Conservation (phyloP, 352 stramenopile species). For the Phytophthora litchii region DNA sequence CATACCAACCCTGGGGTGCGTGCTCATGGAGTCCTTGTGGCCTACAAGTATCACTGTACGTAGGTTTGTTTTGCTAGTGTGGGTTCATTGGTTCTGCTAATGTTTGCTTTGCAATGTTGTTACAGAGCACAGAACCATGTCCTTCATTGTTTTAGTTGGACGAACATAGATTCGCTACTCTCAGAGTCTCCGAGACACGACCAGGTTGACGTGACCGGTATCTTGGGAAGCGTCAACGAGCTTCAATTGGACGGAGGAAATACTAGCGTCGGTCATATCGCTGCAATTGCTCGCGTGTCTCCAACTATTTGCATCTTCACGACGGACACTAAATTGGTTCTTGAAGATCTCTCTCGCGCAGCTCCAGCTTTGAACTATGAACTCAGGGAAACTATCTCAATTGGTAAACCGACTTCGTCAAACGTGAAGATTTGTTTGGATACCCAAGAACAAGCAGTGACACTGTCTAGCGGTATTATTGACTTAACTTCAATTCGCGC, state of each 20-base stretch:
- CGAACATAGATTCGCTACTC: conserved; percentile 18
- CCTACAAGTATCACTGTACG: conserved; percentile 47
- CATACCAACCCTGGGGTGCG: conserved; percentile 23
- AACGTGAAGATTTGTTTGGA: neutral
- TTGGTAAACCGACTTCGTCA: conserved; percentile 2
- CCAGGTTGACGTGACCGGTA: conserved; percentile 21
- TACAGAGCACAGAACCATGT: conserved; percentile 26
- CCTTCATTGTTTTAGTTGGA: conserved; percentile 41
- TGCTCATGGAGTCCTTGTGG: conserved; percentile 56
- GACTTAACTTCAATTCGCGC: conserved; percentile 50
- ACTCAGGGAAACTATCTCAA: conserved; percentile 1
- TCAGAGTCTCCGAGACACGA: conserved; percentile 16
- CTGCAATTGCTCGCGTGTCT: conserved; percentile 32
- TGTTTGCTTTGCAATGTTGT: neutral
- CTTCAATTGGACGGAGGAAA: conserved; percentile 16
- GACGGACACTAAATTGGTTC: conserved; percentile 29
- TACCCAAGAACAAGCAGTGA: conserved; percentile 7
- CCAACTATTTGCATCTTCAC: conserved; percentile 32
- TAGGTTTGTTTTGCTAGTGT: conserved; percentile 5
- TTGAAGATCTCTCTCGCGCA: conserved; percentile 23
- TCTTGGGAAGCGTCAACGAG: conserved; percentile 6
- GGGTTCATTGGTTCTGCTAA: no score
- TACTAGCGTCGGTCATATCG: conserved; percentile 20
- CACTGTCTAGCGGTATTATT: conserved; percentile 28
- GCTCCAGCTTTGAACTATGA: conserved; percentile 9